Conservation (phyloP, 345 rosid species). For the Eucalyptus camaldulensis region DNA sequence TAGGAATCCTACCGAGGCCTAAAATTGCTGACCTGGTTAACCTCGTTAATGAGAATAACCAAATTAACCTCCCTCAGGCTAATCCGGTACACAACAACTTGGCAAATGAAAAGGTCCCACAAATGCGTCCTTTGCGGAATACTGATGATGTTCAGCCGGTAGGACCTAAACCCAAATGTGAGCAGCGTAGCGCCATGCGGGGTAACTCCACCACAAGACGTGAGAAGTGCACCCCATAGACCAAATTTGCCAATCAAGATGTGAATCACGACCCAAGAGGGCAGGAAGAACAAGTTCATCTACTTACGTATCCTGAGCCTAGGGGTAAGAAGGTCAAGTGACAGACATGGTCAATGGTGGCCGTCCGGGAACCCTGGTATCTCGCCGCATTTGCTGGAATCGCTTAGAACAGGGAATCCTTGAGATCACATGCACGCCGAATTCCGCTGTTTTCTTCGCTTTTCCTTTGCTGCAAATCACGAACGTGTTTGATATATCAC, state of each 20-base stretch:
- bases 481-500: not conserved
- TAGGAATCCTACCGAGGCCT: not conserved
- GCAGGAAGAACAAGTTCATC: not conserved
- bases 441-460: no score
- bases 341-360: not conserved
- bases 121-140: not conserved
- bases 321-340: not conserved
- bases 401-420: not conserved
- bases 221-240: not conserved
- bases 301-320: no score
- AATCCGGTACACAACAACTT: not conserved
- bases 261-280: not conserved
- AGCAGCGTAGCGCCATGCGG: not conserved
- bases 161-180: not conserved
- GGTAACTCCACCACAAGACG: not conserved
- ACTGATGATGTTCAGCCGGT: not conserved
- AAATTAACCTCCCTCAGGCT: not conserved
- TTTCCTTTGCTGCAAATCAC: not conserved
- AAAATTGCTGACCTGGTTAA: not conserved
- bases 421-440: not conserved
- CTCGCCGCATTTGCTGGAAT: not conserved
- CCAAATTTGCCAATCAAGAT: not conserved
- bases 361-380: not conserved
- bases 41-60: not conserved
- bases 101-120: not conserved